A percentile compares a stretch with the other conserved stretches of the same genome.
phyloP scores from a whole-genome alignment of 495 filamentous ascomycete species.

The Penicillium tannophilum region DNA sequence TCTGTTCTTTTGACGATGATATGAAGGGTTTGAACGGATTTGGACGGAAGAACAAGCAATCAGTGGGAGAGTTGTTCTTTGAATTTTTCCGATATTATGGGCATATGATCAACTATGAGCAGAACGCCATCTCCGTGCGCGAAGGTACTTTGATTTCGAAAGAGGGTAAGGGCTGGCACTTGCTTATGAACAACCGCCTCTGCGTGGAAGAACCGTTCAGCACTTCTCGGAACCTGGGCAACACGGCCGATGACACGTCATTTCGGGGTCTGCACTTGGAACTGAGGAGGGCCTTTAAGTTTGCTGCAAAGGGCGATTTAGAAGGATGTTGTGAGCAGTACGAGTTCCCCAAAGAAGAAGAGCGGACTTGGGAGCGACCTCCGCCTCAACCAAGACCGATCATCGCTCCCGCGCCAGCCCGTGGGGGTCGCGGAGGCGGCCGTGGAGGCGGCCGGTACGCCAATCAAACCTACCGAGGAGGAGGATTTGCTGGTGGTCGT shows the following conservation, averaged over 20 bases:
- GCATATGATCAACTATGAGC: conserved; percentile 89
- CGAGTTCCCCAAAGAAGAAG: conserved; percentile 81
- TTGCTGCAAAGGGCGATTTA: conserved; percentile 73
- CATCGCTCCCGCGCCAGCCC: conserved; percentile 52
- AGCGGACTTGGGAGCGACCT: conserved; percentile 74
- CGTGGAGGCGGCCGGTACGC: conserved; percentile 58
- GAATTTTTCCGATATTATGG: conserved; percentile 94
- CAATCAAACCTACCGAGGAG: conserved; percentile 43
- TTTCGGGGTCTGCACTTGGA: conserved; percentile 90
- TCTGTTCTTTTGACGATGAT: conserved; percentile 84
- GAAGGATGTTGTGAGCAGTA: conserved; percentile 82
- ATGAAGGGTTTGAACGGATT: conserved; percentile 69
- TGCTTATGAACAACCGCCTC: conserved; percentile 74
- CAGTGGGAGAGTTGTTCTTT: conserved; percentile 80
- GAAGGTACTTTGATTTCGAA: conserved; percentile 81
- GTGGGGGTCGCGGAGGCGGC: conserved; percentile 55
- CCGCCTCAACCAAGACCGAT: conserved; percentile 60
- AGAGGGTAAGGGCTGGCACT: conserved; percentile 81
- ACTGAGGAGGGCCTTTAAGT: conserved; percentile 81
- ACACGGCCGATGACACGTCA: conserved; percentile 93
- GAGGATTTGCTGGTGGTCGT: conserved; percentile 47
- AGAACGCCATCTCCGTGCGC: conserved; percentile 81
- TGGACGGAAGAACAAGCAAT: conserved; percentile 80
- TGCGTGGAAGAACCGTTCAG: conserved; percentile 99
- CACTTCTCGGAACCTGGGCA: conserved; percentile 86